These are phyloP conservation scores for Annulohypoxylon moriforme DNA, from an alignment of 495 filamentous ascomycete species.

Conservation along the genomic window DNA sequence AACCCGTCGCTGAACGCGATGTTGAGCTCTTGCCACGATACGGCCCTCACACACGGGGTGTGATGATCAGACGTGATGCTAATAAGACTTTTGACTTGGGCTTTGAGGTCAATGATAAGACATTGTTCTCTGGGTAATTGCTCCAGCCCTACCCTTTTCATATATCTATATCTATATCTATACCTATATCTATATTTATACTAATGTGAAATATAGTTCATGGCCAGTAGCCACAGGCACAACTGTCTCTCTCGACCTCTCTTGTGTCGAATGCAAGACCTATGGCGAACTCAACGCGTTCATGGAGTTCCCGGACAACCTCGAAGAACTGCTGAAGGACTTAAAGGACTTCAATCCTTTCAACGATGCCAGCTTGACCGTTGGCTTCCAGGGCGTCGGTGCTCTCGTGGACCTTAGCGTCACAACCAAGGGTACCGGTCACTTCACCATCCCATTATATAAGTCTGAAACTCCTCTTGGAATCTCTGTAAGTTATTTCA, in stretches of 20 bases:
- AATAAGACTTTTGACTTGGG: slow-evolving; percentile 39
- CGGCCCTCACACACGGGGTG: slow-evolving; percentile 4
- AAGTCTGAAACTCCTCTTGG: slow-evolving; percentile 40
- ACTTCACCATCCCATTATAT: slow-evolving; percentile 39
- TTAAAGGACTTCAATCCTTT: slow-evolving; percentile 35
- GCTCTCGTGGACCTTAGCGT: slow-evolving; percentile 37
- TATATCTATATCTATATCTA: not conserved
- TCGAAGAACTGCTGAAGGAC: slow-evolving; percentile 34
- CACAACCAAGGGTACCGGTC: slow-evolving; percentile 16
- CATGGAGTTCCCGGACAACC: slow-evolving; percentile 41
- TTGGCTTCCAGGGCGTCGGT: slow-evolving; percentile 44
- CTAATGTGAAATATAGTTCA: slow-evolving; percentile 15
- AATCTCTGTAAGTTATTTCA: slow-evolving; percentile 29
- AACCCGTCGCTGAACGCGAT: slow-evolving; percentile 1
- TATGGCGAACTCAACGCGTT: slow-evolving; percentile 37
- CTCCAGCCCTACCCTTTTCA: not conserved
- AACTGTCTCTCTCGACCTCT: slow-evolving; percentile 27
- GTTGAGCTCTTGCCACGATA: slow-evolving; percentile 12
- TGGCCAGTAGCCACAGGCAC: slow-evolving; percentile 16
- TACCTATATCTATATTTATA: not conserved
- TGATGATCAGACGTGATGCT: slow-evolving; percentile 37
- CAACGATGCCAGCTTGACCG: slow-evolving; percentile 36
- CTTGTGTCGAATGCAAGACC: slow-evolving; percentile 42
- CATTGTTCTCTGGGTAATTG: slow-evolving; percentile 39
- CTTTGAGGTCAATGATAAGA: slow-evolving; percentile 31